Conservation (phyloP, 148 eudicot species). For the Polygonum aviculare region DNA sequence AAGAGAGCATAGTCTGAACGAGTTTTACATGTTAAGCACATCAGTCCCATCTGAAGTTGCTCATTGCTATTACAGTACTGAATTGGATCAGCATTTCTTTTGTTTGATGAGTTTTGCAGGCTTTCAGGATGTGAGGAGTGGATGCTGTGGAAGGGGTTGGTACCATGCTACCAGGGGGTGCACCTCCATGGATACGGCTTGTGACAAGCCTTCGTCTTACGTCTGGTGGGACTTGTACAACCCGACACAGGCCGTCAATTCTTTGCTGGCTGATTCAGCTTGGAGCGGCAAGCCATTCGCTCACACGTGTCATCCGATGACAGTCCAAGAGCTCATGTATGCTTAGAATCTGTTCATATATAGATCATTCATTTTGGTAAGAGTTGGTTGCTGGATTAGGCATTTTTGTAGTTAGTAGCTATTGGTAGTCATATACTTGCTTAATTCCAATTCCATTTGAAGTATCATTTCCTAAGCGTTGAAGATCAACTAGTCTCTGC, state of each 20-base stretch:
- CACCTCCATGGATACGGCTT: slow-evolving; percentile 31
- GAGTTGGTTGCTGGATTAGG: not conserved
- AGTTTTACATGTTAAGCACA: no score
- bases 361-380: not conserved
- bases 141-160: slow-evolving; percentile 55
- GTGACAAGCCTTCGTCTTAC: slow-evolving; percentile 22
- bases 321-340: slow-evolving; percentile 24
- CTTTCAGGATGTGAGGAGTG: slow-evolving; percentile 31
- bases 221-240: slow-evolving; percentile 69
- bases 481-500: no score
- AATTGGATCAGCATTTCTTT: no score
- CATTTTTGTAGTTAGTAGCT: not conserved
- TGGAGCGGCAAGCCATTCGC: slow-evolving; percentile 43
- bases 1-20: no score
- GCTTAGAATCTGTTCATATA: slow-evolving; percentile 6
- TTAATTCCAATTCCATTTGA: no score
- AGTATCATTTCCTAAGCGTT: no score
- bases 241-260: slow-evolving; percentile 40
- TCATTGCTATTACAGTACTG: not conserved
- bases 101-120: slow-evolving; percentile 21
- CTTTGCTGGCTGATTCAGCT: slow-evolving; percentile 46
- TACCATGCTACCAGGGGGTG: slow-evolving; percentile 41
- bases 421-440: no score
- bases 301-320: slow-evolving; percentile 39
- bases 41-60: not conserved